These are phyloP conservation scores for Capsicum chinense DNA, from an alignment of 257 asterid species.

Conservation along the genomic window DNA sequence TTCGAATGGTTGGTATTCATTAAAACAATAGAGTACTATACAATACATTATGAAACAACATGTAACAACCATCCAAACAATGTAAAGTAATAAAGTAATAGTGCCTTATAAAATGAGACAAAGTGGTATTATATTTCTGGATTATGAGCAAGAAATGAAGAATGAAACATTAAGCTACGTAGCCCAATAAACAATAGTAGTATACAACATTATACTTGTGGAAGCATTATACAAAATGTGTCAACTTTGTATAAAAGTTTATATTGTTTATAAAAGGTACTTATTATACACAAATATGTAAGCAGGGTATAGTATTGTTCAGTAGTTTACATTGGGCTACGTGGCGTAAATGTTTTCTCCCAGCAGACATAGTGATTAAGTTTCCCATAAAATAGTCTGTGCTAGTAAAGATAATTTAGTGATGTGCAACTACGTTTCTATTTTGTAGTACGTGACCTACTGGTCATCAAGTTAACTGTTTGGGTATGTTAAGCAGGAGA, in stretches of 20 bases:
- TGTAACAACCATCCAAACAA: too few species aligned
- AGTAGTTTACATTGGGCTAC: not conserved
- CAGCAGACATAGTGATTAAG: too few species aligned
- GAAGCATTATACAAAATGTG: not conserved
- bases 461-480: conserved; percentile 49
- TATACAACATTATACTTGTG: not conserved
- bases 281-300: not conserved
- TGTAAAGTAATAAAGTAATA: not conserved
- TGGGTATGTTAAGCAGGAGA: conserved; percentile 77
- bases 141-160: conserved; percentile 14
- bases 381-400: conserved; percentile 5
- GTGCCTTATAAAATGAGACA: not conserved
- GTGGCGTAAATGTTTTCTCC: not conserved
- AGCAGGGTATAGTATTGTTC: not conserved
- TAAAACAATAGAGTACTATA: too few species aligned
- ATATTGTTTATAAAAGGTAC: not conserved
- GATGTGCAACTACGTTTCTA: conserved; percentile 20
- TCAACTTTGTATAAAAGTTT: not conserved
- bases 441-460: conserved; percentile 39
- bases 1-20: too few species aligned
- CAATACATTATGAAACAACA: too few species aligned
- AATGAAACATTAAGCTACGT: not conserved
- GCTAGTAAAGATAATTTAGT: conserved; percentile 21
- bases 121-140: not conserved
- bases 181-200: not conserved